These are phyloP conservation scores for Scutellaria minor DNA, from an alignment of 257 asterid genomes.

Conservation along the genomic window DNA sequence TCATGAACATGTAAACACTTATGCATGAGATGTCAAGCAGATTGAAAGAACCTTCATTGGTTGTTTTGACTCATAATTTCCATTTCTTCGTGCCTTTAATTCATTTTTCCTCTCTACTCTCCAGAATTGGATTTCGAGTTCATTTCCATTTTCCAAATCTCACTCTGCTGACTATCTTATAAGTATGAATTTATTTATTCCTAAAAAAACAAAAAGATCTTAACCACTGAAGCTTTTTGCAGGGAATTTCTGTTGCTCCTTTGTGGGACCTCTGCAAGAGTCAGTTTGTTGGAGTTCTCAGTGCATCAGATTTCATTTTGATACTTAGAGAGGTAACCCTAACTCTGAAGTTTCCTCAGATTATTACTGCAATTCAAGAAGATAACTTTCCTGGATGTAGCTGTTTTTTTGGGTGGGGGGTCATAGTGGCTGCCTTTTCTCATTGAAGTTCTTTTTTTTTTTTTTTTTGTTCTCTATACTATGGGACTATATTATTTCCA, in stretches of 20 bases:
- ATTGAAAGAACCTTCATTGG: not conserved
- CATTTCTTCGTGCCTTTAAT: not conserved
- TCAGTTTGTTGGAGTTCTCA: constrained; percentile 75
- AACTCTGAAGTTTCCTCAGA: constrained; percentile 15
- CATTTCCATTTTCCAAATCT: not conserved
- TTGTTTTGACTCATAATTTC: not conserved
- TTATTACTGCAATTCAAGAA: constrained; percentile 19
- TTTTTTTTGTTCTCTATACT: not conserved
- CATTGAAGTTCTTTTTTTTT: not conserved
- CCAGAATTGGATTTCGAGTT: not conserved
- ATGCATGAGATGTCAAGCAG: constrained; percentile 12
- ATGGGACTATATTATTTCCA: not conserved
- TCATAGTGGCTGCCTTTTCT: too few species aligned
- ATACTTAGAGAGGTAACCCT: constrained; percentile 68
- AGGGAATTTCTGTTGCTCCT: constrained; percentile 79
- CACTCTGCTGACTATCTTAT: constrained; percentile 29
- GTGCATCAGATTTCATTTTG: constrained; percentile 75
- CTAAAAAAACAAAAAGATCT: constrained; percentile 13
- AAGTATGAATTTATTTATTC: not conserved
- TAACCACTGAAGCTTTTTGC: constrained; percentile 38
- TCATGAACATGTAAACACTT: constrained; percentile 9
- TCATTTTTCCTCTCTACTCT: not conserved
- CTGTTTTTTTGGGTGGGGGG: not conserved
- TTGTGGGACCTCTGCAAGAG: constrained; percentile 70
- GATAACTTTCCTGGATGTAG: constrained; percentile 18